Evolutionary conservation across 176 grass and related monocot genomes (phyloP), one percentile per base, ranked within the genome.

Genomic region (Coix lacrymajobi): DNA sequence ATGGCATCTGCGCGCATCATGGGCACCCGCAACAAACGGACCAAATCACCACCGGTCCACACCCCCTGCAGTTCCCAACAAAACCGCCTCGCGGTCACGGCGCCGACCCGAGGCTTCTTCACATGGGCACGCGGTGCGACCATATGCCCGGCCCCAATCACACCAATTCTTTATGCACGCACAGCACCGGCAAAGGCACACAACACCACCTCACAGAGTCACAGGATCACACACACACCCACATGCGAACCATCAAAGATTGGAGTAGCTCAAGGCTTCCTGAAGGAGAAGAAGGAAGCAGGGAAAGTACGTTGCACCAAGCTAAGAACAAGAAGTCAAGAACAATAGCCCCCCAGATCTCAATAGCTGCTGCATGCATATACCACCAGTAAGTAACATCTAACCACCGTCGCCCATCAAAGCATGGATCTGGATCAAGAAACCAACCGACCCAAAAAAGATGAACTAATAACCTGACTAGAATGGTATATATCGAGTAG

Each of bases 361-460:
- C 74, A 79, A 15, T 13, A 73, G 66, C 78, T 71, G 83, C 65
- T 32, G 26, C 43, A 16, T 19, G 19, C 17, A 69, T 60, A 29
- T 22, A 51, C 43, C 24, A 51, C 43, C 24, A 17, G 16, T 29
- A 71, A 72, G 80, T 13, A 12, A 0, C 3, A 57, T 83, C 69
- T 78, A 76, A 75, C n/a, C n/a, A 41, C 29, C n/a, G 31, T 78
- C 71, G 30, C 77, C 64, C 36, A 41, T 82, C 57, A 56, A 90
- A 79, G 66, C 58, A 68, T 73, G 78, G 80, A 92, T 87, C 84
- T 90, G 80, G 22, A 77, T 26, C 87, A 48, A 86, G 64, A 56
- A 86, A 58, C 57, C 45, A 4, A 56, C 13, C 5, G 28, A 30
- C 26, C 26, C 45, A 69, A 71, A 28, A 45, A 52, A 82, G 71